A percentile compares a stretch with the other conserved stretches of the same genome.
Evolutionary conservation across 2,329 filamentous ascomycete species (phyloP).

Genomic region (Periglandula ipomoeae): DNA sequence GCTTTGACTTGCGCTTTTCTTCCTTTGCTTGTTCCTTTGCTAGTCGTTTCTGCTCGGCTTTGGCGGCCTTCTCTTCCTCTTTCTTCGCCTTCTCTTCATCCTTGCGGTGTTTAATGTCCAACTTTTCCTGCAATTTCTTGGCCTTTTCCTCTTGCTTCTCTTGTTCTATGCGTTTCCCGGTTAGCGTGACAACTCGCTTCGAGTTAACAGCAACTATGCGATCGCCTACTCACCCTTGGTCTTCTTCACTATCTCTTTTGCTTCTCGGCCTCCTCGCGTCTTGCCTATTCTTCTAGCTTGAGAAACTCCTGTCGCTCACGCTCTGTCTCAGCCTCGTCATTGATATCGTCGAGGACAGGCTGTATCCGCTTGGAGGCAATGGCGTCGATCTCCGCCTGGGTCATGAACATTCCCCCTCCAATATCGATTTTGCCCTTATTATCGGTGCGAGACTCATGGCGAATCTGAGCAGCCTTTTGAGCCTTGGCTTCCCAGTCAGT

Average conservation of each 20-base stretch:
- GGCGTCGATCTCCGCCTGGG: constrained; percentile 66
- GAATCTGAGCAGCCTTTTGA: constrained; percentile 56
- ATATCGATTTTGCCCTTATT: constrained; percentile 54
- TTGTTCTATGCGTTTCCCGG: constrained; percentile 26
- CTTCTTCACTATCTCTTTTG: constrained; percentile 43
- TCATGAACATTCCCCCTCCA: constrained; percentile 73
- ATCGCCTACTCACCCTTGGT: constrained; percentile 45
- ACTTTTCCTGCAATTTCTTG: constrained; percentile 13
- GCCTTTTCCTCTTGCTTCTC: constrained; percentile 31
- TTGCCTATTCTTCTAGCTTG: constrained; percentile 49
- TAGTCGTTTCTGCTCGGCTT: constrained; percentile 41
- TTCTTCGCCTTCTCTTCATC: constrained; percentile 39
- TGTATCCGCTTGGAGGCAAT: constrained; percentile 71
- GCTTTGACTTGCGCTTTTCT: constrained; percentile 40
- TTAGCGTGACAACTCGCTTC: constrained; percentile 10
- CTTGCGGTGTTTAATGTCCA: constrained; percentile 12
- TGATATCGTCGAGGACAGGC: constrained; percentile 78
- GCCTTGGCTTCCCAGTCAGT: constrained; percentile 76
- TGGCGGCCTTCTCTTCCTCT: constrained; percentile 42
- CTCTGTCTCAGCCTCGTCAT: constrained; percentile 65
- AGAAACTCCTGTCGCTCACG: constrained; percentile 58
- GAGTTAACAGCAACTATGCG: neutral
- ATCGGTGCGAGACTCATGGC: constrained; percentile 50
- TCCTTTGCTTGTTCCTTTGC: constrained; percentile 7
- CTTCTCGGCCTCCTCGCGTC: constrained; percentile 45